Evolutionary conservation across 2,329 filamentous ascomycete species (phyloP), one percentile per base, ranked within the genome.

Genomic region (Dothistroma septosporum): DNA sequence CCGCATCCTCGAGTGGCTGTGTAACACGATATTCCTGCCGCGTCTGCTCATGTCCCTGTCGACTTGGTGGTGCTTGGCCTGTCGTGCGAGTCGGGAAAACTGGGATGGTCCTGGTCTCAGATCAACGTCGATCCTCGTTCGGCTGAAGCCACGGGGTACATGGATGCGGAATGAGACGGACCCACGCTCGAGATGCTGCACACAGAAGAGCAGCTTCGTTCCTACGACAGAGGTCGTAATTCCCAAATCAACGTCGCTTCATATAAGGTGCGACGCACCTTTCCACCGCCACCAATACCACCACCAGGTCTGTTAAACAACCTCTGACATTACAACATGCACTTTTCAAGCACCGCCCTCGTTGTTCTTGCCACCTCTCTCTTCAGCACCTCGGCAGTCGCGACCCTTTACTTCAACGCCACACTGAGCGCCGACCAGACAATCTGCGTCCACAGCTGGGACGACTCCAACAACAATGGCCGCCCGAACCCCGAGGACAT

Each of bases 391-490:
- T 48, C 49, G 5, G 58, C 55, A n/a, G 32, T 58, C 35, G 61
- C 54, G n/a, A 60, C 58, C 22, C 59, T 65, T 21, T 65, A 65
- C 57, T 65, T 65, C 61, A 65, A 61, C 32, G 63, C 63, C 53
- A 65, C 61, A 1, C 60, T 65, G 31, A 32, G 22, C n/a, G 41
- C 33, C 19, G 61, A 54, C 61, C 61, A 52, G 53, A 61, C 49
- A 41, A 56, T 65, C n/a, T 59, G 58, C 19, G 63, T 65, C 31
- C 47, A 60, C 61, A 60, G 56, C 49, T 65, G 63, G 63, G 63
- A 65, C 57, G 63, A 65, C 21, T 55, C 57, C 14, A 65, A 65
- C 56, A 65, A 65, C 58, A 62, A 65, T 57, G 58, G 60, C 50
- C 55, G 53, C 22, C 55, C 47, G 4, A 62, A 65, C 22, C 53